Conservation (phyloP, 306 rosid genomes). For the Cicer pinnatifidum region DNA sequence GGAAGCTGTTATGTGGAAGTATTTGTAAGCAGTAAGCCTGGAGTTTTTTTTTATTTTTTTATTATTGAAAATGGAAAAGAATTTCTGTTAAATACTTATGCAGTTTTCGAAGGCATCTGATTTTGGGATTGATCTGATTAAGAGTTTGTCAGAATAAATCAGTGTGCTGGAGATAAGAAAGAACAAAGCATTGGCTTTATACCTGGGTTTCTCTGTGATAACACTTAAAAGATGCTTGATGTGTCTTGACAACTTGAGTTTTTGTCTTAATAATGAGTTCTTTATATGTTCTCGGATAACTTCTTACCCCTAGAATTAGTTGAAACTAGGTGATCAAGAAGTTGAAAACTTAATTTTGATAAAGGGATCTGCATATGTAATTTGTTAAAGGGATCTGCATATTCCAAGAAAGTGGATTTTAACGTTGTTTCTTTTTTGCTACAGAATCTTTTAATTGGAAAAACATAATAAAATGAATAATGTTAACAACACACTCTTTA, state of each 20-base stretch:
- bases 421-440: neutral
- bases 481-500: too few species aligned
- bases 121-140: slow-evolving; percentile 29
- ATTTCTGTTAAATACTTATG: slow-evolving; percentile 11
- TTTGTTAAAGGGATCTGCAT: slow-evolving; percentile 28
- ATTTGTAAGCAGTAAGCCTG: neutral
- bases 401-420: neutral
- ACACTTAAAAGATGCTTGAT: neutral
- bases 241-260: neutral
- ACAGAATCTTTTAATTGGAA: neutral
- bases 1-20: slow-evolving; percentile 5
- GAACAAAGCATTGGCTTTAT: slow-evolving; percentile 17
- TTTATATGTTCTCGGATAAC: neutral
- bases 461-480: neutral
- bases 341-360: slow-evolving; percentile 12
- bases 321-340: slow-evolving; percentile 2
- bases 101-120: slow-evolving; percentile 15
- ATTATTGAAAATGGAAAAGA: neutral
- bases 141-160: neutral
- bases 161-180: slow-evolving; percentile 23
- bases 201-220: slow-evolving; percentile 28
- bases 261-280: neutral
- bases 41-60: neutral
- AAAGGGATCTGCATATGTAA: slow-evolving; percentile 23
- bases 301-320: slow-evolving; percentile 13